Conservation (phyloP, 805 yeast species). For the Starmerella potacharoeniae region DNA sequence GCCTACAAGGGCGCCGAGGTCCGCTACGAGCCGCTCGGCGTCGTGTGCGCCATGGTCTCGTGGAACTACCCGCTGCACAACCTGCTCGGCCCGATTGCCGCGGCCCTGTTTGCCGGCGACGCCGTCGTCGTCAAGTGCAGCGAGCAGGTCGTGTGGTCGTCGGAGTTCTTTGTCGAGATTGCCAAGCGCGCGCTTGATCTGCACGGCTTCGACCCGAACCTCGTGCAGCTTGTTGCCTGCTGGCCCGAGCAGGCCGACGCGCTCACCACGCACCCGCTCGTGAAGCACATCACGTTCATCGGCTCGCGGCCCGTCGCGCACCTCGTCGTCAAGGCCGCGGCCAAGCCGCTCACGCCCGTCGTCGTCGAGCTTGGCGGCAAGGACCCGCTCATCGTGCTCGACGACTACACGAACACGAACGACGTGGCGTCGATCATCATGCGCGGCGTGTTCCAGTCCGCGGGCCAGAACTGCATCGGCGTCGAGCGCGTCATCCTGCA, state of each 20-base stretch:
- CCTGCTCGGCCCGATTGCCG: constrained; percentile 81
- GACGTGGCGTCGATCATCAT: constrained; percentile 65
- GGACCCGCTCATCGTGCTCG: constrained; percentile 80
- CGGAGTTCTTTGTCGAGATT: constrained; percentile 61
- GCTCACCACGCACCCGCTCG: constrained; percentile 70
- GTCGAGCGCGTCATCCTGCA: constrained; percentile 76
- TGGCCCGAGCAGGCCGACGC: constrained; percentile 83
- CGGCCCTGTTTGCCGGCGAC: constrained; percentile 83
- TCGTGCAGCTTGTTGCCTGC: constrained; percentile 80
- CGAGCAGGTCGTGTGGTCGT: constrained; percentile 93
- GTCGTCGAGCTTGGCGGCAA: constrained; percentile 96
- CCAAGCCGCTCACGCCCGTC: constrained; percentile 81
- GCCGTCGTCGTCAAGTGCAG: constrained; percentile 87
- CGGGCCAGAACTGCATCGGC: constrained; percentile 98
- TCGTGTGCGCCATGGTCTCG: constrained; percentile 79
- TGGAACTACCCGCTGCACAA: constrained; percentile 99
- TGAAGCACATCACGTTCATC: constrained; percentile 84
- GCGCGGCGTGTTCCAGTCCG: constrained; percentile 94
- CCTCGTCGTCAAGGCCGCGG: constrained; percentile 69
- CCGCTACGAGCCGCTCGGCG: constrained; percentile 83
- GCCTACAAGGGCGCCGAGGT: constrained; percentile 88
- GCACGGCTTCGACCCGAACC: constrained; percentile 65
- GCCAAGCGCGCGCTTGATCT: constrained; percentile 60
- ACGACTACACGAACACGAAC: constrained; percentile 27
- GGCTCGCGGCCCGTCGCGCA: constrained; percentile 95